Percentiles rank a stretch among this genome's conserved stretches.
These are phyloP conservation scores for Cucurbita ficifolia DNA, from an alignment of 306 rosid genomes.

Conservation along the genomic window DNA sequence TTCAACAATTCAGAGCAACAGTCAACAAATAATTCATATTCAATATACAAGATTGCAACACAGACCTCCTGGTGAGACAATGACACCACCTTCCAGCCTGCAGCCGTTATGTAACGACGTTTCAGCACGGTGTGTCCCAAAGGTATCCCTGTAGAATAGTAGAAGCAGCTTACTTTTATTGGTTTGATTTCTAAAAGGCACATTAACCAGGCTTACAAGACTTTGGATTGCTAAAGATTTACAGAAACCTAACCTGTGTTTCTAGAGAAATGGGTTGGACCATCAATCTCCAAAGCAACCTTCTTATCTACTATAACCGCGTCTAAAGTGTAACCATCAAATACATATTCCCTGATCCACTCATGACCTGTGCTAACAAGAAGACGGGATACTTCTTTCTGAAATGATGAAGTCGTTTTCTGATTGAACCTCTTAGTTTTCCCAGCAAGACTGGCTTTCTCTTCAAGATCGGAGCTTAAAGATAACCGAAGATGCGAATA, in stretches of 20 bases:
- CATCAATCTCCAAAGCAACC: constrained; percentile 90
- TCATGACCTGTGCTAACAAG: constrained; percentile 67
- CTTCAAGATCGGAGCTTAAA: constrained; percentile 39
- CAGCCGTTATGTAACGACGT: constrained; percentile 58
- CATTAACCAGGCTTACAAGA: background rate
- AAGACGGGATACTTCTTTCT: constrained; percentile 78
- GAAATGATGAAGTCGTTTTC: constrained; percentile 62
- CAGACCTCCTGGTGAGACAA: constrained; percentile 51
- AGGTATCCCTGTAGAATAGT: constrained; percentile 42
- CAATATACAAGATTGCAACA: too few species aligned
- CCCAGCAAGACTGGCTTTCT: constrained; percentile 43
- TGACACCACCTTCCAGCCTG: constrained; percentile 74
- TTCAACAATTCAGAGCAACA: too few species aligned
- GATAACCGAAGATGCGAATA: constrained; percentile 60
- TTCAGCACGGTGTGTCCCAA: constrained; percentile 78
- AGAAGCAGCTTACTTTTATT: background rate
- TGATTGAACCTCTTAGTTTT: constrained; percentile 66
- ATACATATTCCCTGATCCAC: constrained; percentile 62
- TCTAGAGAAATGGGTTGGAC: constrained; percentile 97
- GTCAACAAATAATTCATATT: too few species aligned
- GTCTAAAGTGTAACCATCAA: constrained; percentile 71
- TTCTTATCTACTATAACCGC: constrained; percentile 63
- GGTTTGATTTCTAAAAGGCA: background rate
- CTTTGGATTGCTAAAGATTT: background rate
- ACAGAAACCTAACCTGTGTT: constrained; percentile 41